Evolutionary conservation across 2,329 filamentous ascomycete species (phyloP), one percentile per base, ranked within the genome.

Genomic region (Alternaria brassicae): DNA sequence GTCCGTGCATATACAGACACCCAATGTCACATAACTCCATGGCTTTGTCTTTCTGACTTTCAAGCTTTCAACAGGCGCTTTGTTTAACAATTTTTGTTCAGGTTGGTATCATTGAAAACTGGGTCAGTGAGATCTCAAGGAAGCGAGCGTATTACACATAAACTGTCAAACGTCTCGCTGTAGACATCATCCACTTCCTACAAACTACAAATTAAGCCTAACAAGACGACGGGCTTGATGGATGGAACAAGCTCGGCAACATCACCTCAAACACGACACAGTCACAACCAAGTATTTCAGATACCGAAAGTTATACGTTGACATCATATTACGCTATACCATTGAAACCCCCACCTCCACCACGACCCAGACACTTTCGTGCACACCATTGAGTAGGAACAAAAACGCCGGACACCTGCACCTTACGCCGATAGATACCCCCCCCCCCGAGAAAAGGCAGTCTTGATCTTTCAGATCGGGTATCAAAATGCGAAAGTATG

Each of bases 391-490:
- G 25, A 48, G 13, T 9, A n/a, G 28, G 7, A 23, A 32, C 30
- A 30, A 48, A 48, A 48, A 40, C 19, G 19, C 44, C 44, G 17
- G 19, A 48, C 21, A 34, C 19, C 44, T 19, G 6, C 13, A 25
- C 36, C 44, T 8, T 48, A 25, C 28, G 44, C 19, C 44, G 28
- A 34, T 48, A 21, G 23, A 34, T n/a, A 36, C n/a, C 21, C 32
- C 30, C 44, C 17, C 23, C 30, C 44, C 17, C 23, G 19, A 48
- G 44, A 36, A 36, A 23, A 48, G 32, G 27, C 39, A 25, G 15
- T 32, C 28, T 48, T 57, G 54, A 57, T 57, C 54, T 45, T 57
- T n/a, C 25, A 45, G 54, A 57, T 57, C 54, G 54, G 54, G 54
- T 57, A 57, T 57, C 54, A 45, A 56, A 50, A 50, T 42, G 37